Evolutionary conservation across 2,329 filamentous ascomycete species (phyloP), one percentile per base, ranked within the genome.

Genomic region (Sporothrix globosa): DNA sequence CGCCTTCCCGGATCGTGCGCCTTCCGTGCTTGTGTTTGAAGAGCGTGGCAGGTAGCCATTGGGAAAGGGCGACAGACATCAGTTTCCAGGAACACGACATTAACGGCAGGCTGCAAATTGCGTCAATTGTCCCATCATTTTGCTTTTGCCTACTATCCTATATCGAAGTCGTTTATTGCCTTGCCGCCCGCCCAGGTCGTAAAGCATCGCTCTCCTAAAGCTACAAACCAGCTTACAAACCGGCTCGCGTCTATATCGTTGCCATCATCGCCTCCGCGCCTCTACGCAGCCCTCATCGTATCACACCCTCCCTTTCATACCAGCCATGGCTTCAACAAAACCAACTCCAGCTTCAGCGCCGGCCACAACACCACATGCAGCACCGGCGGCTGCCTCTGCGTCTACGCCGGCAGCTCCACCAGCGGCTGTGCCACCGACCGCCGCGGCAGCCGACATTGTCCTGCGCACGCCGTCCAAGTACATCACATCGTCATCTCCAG

Each of bases 391-490:
- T 21, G 30, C 19, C 19, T 34, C 56, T 41, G 56, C 13, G 14
- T 30, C 56, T n/a, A 30, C 60, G 14, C 60, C 39, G 5, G 17
- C 41, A 9, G n/a, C 68, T 14, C 48, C 52, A 48, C 48, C 41
- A 21, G 30, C 68, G 2, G 50, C 41, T 10, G 34, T 48, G 1
- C 53, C 69, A 11, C 7, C 66, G 5, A 14, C 70, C 4, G 14
- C 30, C 4, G n/a, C 67, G 4, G 17, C 65, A 4, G 34, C 30
- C 17, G 34, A 71, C 68, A 75, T 83, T 72, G 77, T 73, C 71
- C 77, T 85, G 21, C 82, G 82, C 67, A 73, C 79, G 10, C 87
- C 87, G 0, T 85, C 84, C 68, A 85, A 84, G 75, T 87, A 87
- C 76, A n/a, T 1, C 0, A 14, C 44, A 72, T 5, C 72, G 2